A percentile compares a stretch with the other conserved stretches of the same genome.
Conservation (phyloP, 139 green algal species). For the Volvox africanus region DNA sequence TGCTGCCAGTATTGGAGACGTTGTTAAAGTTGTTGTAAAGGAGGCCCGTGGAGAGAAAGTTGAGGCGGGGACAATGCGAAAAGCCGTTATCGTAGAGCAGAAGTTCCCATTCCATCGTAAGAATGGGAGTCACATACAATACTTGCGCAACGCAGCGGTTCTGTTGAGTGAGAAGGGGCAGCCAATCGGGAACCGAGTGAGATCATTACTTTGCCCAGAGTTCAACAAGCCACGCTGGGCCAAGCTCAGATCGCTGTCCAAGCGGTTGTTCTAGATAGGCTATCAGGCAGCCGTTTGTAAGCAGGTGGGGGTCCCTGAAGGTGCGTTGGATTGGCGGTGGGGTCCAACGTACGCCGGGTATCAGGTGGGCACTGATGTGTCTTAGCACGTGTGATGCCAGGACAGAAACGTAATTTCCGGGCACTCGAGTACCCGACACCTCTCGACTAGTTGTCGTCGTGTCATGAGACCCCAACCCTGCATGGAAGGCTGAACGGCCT, state of each 20-base stretch:
- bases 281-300: no score
- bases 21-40: constrained; percentile 74
- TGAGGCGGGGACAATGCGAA: constrained; percentile 60
- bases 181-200: constrained; percentile 67
- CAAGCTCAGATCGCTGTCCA: constrained; percentile 48
- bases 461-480: no score
- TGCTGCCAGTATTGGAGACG: constrained; percentile 56
- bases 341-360: no score
- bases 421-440: no score
- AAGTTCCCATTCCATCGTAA: constrained; percentile 60
- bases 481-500: no score
- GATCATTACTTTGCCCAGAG: constrained; percentile 61
- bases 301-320: no score
- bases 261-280: constrained; percentile 52
- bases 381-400: no score
- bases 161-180: constrained; percentile 75
- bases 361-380: no score
- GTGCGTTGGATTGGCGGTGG: no score
- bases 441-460: no score
- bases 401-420: no score
- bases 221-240: constrained; percentile 69
- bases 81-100: constrained; percentile 66
- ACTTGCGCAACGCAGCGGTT: constrained; percentile 63
- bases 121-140: constrained; percentile 69
- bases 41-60: constrained; percentile 69